Percentiles rank a stretch among this genome's conserved stretches.
Conservation (phyloP, 1,284 basidiomycete genomes). For the Coniophora puteana region DNA sequence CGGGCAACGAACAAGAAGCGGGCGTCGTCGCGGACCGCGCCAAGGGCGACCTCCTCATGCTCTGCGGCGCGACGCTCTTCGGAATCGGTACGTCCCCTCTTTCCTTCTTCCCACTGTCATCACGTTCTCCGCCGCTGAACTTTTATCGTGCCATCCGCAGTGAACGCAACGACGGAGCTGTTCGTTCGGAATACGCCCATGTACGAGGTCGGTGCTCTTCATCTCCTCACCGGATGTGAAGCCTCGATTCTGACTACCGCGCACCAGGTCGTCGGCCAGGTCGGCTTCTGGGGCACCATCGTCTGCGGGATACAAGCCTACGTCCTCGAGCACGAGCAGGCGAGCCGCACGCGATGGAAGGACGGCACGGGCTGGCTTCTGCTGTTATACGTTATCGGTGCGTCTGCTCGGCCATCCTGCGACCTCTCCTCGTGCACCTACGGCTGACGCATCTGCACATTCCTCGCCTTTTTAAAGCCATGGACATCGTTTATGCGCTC, state of each 20-base stretch:
- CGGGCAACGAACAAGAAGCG: conserved; percentile 61
- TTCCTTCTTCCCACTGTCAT: not conserved
- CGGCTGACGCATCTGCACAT: no score
- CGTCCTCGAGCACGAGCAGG: conserved; percentile 61
- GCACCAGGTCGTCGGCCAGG: conserved; percentile 65
- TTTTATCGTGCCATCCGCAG: conserved; percentile 34
- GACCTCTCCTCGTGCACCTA: no score
- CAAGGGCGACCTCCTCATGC: conserved; percentile 78
- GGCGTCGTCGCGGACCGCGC: conserved; percentile 55
- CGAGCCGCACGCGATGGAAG: no score
- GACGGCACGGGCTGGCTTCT: no score
- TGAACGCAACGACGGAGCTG: conserved; percentile 79
- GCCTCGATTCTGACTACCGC: no score
- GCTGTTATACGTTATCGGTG: no score
- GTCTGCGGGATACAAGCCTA: conserved; percentile 72
- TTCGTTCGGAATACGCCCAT: conserved; percentile 71
- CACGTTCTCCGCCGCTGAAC: not conserved
- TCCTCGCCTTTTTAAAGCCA: conserved; percentile 42
- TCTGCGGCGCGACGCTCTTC: conserved; percentile 74
- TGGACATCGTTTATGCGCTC: conserved; percentile 76
- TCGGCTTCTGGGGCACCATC: conserved; percentile 74
- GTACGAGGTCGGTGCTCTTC: conserved; percentile 48
- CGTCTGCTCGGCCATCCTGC: no score
- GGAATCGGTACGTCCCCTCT: conserved; percentile 58
- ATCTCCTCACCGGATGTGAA: not conserved